Base-by-base conservation (phyloP, 768 basidiomycete genomes). In the Macrolepiota fuliginosa region DNA sequence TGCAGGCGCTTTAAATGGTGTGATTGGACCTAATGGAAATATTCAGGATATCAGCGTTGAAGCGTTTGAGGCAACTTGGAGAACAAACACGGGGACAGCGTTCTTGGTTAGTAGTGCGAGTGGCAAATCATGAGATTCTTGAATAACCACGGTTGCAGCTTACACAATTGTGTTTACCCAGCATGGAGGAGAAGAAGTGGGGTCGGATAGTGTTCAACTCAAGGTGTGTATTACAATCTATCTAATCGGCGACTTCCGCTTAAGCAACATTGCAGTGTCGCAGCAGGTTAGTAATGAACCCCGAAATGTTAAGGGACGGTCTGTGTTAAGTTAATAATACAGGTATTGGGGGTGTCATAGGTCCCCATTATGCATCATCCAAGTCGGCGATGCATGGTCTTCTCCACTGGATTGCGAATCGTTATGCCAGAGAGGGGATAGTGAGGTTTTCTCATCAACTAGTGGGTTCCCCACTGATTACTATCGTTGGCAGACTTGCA, bases 291-390 rank as follows among this genome's bases (percentile, higher is more conserved):
- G 27, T 12, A 22, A 39, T 24, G 29, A 50, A 25, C 37, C 32
- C 37, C 39, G 39, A 51, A 50, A 19, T 17, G 22, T 17, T 42
- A 52, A n/a, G 11, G 11, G 29, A 32, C 17, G 11, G 9, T 46
- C 35, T 57, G 17, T 22, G 12, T 24, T 52, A 35, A 32, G 47
- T 42, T 57, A n/a, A 10, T 42, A 10, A 39, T 25, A 0, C 39
- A 72, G 81, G 79, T 1, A 81, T 76, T 25, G 83, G 83, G 12
- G 83, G 83, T 1, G 79, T 84, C 1, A 73, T 85, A 47, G 83
- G 83, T 0, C 83, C 83, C 0, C 83, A 85, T 60, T 84, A 85
- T 57, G 81, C 83, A 5, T 83, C 81, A 0, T 83, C 83, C 0
- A 85, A 85, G 62, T 77, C 82, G 1, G 83, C 82, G 1, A 64